Conservation (phyloP, 495 filamentous ascomycete genomes). For the Xylaria longipes region DNA sequence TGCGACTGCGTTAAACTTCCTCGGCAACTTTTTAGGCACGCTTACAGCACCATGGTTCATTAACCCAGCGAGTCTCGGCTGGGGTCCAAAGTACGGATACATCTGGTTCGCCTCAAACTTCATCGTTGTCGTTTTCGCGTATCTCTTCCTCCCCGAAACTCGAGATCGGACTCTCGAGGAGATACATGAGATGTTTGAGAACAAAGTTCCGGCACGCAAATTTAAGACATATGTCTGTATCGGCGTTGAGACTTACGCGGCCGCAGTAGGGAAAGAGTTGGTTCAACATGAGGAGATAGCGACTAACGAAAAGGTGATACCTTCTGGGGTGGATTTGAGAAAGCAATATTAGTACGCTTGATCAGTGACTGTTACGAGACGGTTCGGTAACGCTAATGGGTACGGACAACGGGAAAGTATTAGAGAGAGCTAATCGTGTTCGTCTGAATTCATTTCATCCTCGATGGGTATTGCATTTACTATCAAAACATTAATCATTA, state of each 20-base stretch:
- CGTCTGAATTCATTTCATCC: background rate
- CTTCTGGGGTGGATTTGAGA: background rate
- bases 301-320: background rate
- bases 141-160: conserved; percentile 59
- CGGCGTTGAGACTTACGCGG: conserved; percentile 19
- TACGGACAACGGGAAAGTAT: background rate
- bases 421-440: background rate
- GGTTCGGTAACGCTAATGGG: background rate
- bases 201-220: conserved; percentile 51
- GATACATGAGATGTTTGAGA: conserved; percentile 62
- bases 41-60: conserved; percentile 65
- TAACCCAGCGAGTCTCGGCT: conserved; percentile 55
- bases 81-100: conserved; percentile 51
- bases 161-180: conserved; percentile 58
- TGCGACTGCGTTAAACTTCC: conserved; percentile 52
- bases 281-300: conserved; percentile 2
- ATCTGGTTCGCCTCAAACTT: conserved; percentile 46
- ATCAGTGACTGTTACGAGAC: background rate
- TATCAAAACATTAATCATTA: conserved; percentile 28
- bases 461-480: conserved; percentile 7
- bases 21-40: conserved; percentile 57
- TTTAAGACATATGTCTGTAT: conserved; percentile 45
- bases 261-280: conserved; percentile 13
- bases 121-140: conserved; percentile 52
- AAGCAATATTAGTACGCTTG: background rate